phyloP scores from a whole-genome alignment of 352 stramenopile genomes.

The Phytophthora litchii region DNA sequence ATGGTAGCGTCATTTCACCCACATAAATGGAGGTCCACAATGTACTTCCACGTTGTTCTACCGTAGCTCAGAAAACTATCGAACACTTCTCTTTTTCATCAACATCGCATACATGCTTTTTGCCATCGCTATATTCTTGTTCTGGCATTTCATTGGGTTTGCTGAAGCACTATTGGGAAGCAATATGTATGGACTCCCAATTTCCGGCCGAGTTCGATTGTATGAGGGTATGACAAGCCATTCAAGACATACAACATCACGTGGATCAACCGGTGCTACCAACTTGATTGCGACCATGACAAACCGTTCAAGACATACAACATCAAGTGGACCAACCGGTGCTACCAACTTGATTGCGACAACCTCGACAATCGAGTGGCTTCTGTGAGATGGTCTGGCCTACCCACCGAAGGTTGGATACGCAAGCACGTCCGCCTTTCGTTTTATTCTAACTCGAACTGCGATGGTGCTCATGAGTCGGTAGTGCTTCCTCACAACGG shows the following conservation, averaged over 20 bases:
- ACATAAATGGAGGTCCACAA: background rate
- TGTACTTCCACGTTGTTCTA: background rate
- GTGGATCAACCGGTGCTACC: constrained; percentile 15
- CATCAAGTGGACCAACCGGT: constrained; percentile 2
- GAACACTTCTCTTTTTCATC: background rate
- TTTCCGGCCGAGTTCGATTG: background rate
- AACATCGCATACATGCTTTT: no score
- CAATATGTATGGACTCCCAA: background rate
- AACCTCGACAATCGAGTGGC: constrained; percentile 15
- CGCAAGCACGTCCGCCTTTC: background rate
- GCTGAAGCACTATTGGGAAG: background rate
- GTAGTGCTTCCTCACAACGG: constrained; percentile 4
- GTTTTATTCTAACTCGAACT: constrained; percentile 3
- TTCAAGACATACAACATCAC: background rate
- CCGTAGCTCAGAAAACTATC: background rate
- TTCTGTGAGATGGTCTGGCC: constrained; percentile 11
- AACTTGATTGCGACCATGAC: constrained; percentile 17
- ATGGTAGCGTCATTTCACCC: background rate
- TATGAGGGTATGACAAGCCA: background rate
- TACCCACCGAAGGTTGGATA: constrained; percentile 1
- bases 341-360: constrained; percentile 28
- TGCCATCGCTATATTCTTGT: no score
- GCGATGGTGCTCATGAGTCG: background rate
- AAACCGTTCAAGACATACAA: background rate
- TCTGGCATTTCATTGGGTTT: no score